Conservation (phyloP, 2,329 filamentous ascomycete genomes). For the Exophiala mesophila region DNA sequence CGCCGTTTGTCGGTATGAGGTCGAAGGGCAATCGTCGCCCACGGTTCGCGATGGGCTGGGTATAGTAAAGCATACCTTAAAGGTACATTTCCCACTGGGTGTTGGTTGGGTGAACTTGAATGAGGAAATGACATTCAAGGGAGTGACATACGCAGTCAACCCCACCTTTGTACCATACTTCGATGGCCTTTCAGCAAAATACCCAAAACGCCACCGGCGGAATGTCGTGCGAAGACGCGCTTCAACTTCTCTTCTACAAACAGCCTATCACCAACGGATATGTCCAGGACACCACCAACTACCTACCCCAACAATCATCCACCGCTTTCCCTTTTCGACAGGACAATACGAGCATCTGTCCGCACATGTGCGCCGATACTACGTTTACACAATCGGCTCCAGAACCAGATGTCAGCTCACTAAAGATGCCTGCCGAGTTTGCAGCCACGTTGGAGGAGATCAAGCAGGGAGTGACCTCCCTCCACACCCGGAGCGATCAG, state of each 20-base stretch:
- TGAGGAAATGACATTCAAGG: constrained; percentile 4
- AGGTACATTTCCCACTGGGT: constrained; percentile 3
- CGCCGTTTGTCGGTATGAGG: neutral
- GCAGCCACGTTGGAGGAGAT: constrained; percentile 8
- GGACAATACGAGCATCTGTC: constrained; percentile 6
- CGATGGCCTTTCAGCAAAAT: constrained; percentile 3
- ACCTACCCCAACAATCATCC: constrained; percentile 7
- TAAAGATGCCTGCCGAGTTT: too few relatives aligned
- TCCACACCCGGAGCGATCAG: constrained; percentile 5
- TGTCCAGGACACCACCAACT: constrained; percentile 4
- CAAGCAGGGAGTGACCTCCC: constrained; percentile 7
- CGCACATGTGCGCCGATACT: constrained; percentile 8
- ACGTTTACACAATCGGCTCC: constrained; percentile 8
- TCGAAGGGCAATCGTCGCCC: constrained; percentile 3
- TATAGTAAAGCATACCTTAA: constrained; percentile 4
- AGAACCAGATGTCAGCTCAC: too few relatives aligned
- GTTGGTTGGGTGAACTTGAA: constrained; percentile 3
- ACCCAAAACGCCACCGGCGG: constrained; percentile 3
- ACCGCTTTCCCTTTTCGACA: constrained; percentile 7
- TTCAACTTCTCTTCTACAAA: constrained; percentile 4
- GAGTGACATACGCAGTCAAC: constrained; percentile 3
- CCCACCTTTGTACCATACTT: constrained; percentile 3
- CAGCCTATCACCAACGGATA: constrained; percentile 3
- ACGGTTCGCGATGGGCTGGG: constrained; percentile 3
- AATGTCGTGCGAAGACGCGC: constrained; percentile 4